phyloP scores from a whole-genome alignment of 371 early-diverging fungal species.

The Dinochytrium kinnereticum region DNA sequence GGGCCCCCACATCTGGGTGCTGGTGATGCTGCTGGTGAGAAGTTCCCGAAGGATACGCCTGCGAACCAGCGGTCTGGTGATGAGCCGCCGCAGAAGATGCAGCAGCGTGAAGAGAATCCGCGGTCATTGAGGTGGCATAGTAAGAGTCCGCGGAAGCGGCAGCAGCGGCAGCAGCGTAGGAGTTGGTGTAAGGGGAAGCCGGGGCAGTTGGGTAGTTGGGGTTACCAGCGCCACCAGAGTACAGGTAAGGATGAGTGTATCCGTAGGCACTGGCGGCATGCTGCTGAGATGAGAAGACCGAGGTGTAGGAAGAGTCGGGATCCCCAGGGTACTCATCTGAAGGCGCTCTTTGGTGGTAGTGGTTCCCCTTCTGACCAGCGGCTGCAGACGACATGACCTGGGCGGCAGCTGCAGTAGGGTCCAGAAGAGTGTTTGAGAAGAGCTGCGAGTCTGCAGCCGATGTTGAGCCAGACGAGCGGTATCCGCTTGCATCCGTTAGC shows the following conservation, averaged over 20 bases:
- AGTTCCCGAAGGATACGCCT: not conserved
- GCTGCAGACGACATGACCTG: slow-evolving; percentile 13
- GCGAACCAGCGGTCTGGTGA: not conserved
- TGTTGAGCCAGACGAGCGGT: not conserved
- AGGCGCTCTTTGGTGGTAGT: not conserved
- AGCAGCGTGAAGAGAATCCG: not conserved
- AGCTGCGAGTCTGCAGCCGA: not conserved
- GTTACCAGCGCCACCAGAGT: not conserved
- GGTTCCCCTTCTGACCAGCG: not conserved
- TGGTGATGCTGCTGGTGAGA: slow-evolving; percentile 2
- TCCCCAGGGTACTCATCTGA: slow-evolving; percentile 15
- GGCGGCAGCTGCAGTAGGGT: slow-evolving; percentile 11
- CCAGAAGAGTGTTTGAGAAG: slow-evolving; percentile 6
- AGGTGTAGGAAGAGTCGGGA: slow-evolving; percentile 16
- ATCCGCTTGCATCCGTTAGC: not conserved
- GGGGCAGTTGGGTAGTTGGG: slow-evolving; percentile 14
- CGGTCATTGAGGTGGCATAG: not conserved
- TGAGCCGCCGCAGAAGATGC: not conserved
- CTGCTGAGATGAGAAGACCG: slow-evolving; percentile 2
- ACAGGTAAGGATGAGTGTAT: slow-evolving; percentile 12
- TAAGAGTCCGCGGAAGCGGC: not conserved
- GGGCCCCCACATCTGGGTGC: no score
- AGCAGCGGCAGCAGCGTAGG: not conserved
- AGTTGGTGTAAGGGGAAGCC: slow-evolving; percentile 13
- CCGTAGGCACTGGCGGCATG: slow-evolving; percentile 6